Base-by-base conservation (phyloP, 2,329 filamentous ascomycete species). In the Claviceps sp. region DNA sequence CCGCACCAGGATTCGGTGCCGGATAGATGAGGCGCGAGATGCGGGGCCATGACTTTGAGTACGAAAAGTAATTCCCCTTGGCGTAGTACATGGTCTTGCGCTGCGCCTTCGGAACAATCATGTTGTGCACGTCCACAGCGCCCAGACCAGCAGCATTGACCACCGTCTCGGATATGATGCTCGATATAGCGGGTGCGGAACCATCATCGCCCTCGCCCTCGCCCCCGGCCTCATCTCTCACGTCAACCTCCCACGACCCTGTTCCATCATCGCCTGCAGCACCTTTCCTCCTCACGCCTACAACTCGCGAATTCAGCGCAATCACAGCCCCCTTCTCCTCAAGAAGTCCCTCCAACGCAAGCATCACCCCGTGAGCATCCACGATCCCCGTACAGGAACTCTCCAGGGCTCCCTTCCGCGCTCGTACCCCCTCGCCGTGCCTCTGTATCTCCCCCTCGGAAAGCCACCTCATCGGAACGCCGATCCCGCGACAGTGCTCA, bases 1-100 rank as follows among this genome's bases (percentile, higher is more conserved):
- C 90, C 22, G 83, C 79, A 2, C 90, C 90, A 0, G 89, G 85
- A 8, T 86, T 74, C 0, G 91, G 89, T 0, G 86, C 89, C 0
- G 93, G 93, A 63, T 97, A 98, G 49, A 98, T 75, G 22, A 98
- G 79, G 0, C 85, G 87, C 2, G 69, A 72, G 11, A 90, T 80
- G 34, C 61, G 64, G 0, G 88, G 90, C 1, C 63, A 62, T 0
- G 82, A 79, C 1, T 80, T 72, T 0, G 76, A 68, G 70, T 96
- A 97, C 34, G 84, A 86, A 70, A 94, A 97, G 71, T 98, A 98
- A 54, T 88, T 91, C 1, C 93, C 93, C 71, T 98, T 98, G 53
- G 91, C 91, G 68, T 85, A 97, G 72, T 79, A 86, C 5, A 88
- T 77, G 23, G 68, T 77, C 40, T 72, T 71, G 49, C 80, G 80